Evolutionary conservation across 176 grass and related monocot genomes (phyloP).

Genomic region (Guadua angustifolia): DNA sequence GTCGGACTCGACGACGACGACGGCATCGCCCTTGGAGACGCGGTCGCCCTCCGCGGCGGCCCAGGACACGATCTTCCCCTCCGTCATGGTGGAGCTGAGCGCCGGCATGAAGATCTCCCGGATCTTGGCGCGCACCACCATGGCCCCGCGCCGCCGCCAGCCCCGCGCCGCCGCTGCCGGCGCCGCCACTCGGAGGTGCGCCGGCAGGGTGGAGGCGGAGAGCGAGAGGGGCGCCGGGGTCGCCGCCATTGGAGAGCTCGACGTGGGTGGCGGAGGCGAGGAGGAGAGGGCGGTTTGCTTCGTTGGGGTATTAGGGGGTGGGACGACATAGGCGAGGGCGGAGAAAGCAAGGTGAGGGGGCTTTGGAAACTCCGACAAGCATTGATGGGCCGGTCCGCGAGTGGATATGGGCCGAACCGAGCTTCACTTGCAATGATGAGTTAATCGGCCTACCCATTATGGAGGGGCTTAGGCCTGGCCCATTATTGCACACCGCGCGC

Average conservation of each 20-base stretch:
- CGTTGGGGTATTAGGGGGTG: conserved; percentile 32
- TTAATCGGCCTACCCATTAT: no score
- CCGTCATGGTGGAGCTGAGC: conserved; percentile 97
- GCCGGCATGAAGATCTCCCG: conserved; percentile 99
- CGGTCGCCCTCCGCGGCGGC: conserved; percentile 76
- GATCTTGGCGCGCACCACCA: conserved; percentile 87
- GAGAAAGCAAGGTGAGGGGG: conserved; percentile 48
- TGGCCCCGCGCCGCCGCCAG: conserved; percentile 37
- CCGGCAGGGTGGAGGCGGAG: conserved; percentile 37
- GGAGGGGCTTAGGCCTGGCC: neutral
- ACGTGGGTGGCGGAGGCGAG: neutral
- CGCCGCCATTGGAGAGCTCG: conserved; percentile 51
- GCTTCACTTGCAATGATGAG: neutral
- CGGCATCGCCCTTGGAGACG: conserved; percentile 83
- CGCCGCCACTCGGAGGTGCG: conserved; percentile 29
- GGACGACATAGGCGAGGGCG: conserved; percentile 32
- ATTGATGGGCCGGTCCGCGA: neutral
- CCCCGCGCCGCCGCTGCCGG: neutral
- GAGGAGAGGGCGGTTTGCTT: conserved; percentile 7
- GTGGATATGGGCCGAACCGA: neutral
- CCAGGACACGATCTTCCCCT: conserved; percentile 98
- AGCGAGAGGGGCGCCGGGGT: conserved; percentile 43
- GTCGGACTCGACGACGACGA: conserved; percentile 95
- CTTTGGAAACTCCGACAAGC: conserved; percentile 53
- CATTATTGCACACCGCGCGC: neutral